Base-by-base conservation (phyloP, 1,284 basidiomycete genomes). In the Boletus sp. region DNA sequence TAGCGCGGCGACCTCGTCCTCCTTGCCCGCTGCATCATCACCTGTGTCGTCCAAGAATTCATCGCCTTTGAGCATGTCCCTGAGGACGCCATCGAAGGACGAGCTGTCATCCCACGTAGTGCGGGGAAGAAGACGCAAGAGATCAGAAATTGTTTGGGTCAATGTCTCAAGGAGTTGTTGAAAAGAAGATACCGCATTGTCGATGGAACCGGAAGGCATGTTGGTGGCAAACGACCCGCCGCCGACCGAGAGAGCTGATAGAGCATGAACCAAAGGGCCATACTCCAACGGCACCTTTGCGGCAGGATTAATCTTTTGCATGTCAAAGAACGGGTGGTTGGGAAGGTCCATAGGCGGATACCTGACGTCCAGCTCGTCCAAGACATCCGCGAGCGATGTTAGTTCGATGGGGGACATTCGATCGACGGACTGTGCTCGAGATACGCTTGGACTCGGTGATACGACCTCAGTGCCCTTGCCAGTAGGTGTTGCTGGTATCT, bases 51-150 rank as follows among this genome's bases (percentile, higher is more conserved):
- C 88, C 40, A 88, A 70, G 59, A 88, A 86, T 60, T 90, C 87
- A 56, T 89, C 88, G 13, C 87, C 88, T 61, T 86, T 88, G 36
- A 90, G 74, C 86, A 91, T 90, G 55, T 91, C 88, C 40, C 84
- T 78, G 13, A 91, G 70, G 22, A 90, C 86, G 40, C 86, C 84
- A 57, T 91, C 87, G 57, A 91, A 90, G 14, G 88, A 88, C 1
- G 88, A 87, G 52, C 84, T 89, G 58, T 89, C 87, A 55, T 89
- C 87, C 88, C 87, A 90, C 4, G 88, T 90, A 9, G 85, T 87
- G 25, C 88, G 83, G 23, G 88, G 88, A 51, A 91, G 81, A 33
- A 91, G 75, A 10, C 86, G 82, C 30, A 91, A 72, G 20, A 91
- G 69, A 55, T 91, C 88, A 7, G 88, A 90, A 55, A 91, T 90